Base-by-base conservation (phyloP, 106 monocot genomes). In the Allium cepa region DNA sequence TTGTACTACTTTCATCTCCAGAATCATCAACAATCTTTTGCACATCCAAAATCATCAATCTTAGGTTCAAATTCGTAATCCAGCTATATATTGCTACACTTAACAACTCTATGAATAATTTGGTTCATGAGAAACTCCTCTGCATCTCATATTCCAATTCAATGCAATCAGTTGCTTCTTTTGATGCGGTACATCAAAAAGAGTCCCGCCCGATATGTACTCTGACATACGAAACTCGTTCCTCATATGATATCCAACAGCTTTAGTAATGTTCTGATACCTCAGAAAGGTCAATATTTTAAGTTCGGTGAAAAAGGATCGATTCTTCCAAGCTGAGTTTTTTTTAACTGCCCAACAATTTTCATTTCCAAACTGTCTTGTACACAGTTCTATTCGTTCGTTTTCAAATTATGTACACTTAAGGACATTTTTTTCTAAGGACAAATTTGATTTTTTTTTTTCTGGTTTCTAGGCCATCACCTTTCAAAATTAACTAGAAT, bases 81-180 rank as follows among this genome's bases (percentile, higher is more conserved):
- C 91, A 91, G 62, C 72, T 87, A 57, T 75, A 91, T 91, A 65
- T 92, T 92, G 60, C 72, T 79, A 28, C 87, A 88, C 62, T 92
- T 92, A 9, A 92, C 64, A 76, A 87, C 92, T 80, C 85, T 84
- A 66, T 92, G 92, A 68, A 92, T 73, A 75, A 92, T 77, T 72
- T 63, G 73, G 71, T 9, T 73, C 92, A 36, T 92, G 76, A 1
- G 88, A 88, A 69, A 85, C 61, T 10, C 92, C 92, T 50, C 65
- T 84, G 64, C 72, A 73, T 2, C 82, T 79, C 9, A 64, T 36
- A 10, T 78, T 68, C 87, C 92, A 92, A 60, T 80, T 73, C 46
- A 91, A 67, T 11, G 76, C 49, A 78, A 82, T 66, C 11, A 72
- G 74, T 10, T 77, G 72, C 57, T 73, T 84, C 9, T 58, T 81